Conservation (phyloP, 1,284 basidiomycete genomes). For the Pyrrhoderma lamaoense region DNA sequence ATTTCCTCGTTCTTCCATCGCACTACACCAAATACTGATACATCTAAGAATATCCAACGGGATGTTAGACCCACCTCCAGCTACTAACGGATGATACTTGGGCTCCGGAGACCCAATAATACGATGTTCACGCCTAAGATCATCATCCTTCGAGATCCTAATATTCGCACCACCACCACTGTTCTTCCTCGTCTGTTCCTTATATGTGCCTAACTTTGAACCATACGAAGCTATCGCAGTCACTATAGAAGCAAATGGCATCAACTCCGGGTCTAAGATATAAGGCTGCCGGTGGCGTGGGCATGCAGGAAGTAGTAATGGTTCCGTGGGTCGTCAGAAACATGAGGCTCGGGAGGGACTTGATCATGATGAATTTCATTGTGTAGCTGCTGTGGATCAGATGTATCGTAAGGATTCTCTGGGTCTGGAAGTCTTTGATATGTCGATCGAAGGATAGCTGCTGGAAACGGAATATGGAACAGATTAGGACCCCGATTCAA, state of each 20-base stretch:
- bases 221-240: neutral
- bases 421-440: constrained; percentile 5
- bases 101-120: neutral
- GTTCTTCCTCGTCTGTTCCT: neutral
- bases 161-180: neutral
- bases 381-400: constrained; percentile 34
- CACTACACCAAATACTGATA: constrained; percentile 51
- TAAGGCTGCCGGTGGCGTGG: constrained; percentile 3
- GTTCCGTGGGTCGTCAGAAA: constrained; percentile 14
- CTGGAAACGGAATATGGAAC: neutral
- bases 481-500: too few species aligned
- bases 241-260: constrained; percentile 10
- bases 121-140: neutral
- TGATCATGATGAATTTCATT: constrained; percentile 43
- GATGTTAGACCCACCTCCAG: constrained; percentile 36
- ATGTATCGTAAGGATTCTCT: constrained; percentile 3
- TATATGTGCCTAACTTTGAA: neutral
- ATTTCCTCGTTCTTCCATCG: constrained; percentile 47
- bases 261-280: neutral
- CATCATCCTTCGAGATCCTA: neutral
- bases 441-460: neutral
- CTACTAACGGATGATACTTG: constrained; percentile 33
- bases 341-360: constrained; percentile 27
- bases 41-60: constrained; percentile 48
- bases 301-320: constrained; percentile 17